Evolutionary conservation across 192 early-diverging fungal genomes (phyloP).

Genomic region (Backusella australiensis): DNA sequence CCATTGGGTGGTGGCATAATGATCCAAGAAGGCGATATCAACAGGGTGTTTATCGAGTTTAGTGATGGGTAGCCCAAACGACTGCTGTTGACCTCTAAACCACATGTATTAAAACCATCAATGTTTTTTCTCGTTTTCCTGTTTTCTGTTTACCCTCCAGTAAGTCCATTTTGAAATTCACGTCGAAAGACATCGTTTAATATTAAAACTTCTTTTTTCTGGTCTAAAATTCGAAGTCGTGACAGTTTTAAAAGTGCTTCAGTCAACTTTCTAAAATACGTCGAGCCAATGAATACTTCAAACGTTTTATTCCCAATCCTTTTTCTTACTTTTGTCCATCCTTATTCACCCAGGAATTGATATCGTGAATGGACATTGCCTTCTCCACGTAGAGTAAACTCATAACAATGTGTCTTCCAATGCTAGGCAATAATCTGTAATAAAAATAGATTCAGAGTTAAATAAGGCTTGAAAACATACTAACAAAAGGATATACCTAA

Average conservation of each 20-base stretch:
- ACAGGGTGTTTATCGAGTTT: slow-evolving; percentile 61
- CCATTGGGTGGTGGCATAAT: slow-evolving; percentile 83
- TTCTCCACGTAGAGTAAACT: slow-evolving; percentile 76
- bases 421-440: slow-evolving; percentile 67
- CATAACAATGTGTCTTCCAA: slow-evolving; percentile 89
- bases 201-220: slow-evolving; percentile 44
- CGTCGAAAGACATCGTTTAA: slow-evolving; percentile 69
- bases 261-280: slow-evolving; percentile 47
- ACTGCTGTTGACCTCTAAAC: slow-evolving; percentile 74
- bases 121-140: not conserved
- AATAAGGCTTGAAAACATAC: not conserved
- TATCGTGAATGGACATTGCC: slow-evolving; percentile 59
- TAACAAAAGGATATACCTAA: slow-evolving; percentile 52
- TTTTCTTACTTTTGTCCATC: slow-evolving; percentile 35
- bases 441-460: not conserved
- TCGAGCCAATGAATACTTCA: not conserved
- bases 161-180: slow-evolving; percentile 70
- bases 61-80: slow-evolving; percentile 77
- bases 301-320: no score
- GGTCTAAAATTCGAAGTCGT: slow-evolving; percentile 69
- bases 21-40: slow-evolving; percentile 70
- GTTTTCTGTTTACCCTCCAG: slow-evolving; percentile 54
- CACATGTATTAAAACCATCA: not conserved
- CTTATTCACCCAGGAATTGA: slow-evolving; percentile 34
- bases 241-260: slow-evolving; percentile 68